Evolutionary conservation across 2,329 filamentous ascomycete species (phyloP).

Genomic region (Anthostomella pinea): DNA sequence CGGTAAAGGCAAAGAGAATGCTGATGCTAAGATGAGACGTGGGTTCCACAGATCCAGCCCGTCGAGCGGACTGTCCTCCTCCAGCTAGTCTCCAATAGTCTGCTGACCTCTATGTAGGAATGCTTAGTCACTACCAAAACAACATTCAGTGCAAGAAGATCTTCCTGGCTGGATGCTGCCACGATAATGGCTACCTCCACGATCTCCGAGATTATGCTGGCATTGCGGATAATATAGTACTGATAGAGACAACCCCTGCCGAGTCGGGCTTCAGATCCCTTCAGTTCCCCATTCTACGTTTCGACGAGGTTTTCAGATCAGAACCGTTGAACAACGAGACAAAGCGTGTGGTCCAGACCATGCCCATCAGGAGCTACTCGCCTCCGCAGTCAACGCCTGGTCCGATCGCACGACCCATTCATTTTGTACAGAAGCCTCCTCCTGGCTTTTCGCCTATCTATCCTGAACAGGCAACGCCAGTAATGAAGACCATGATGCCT

Average conservation of each 20-base stretch:
- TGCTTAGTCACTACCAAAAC: conserved; percentile 34
- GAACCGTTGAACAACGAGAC: conserved; percentile 31
- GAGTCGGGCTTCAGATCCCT: conserved; percentile 31
- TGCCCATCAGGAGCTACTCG: conserved; percentile 20
- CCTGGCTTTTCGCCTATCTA: conserved; percentile 10
- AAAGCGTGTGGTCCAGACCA: conserved; percentile 19
- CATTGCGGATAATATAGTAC: conserved; percentile 20
- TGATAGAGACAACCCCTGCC: conserved; percentile 33
- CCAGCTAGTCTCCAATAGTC: conserved; percentile 1
- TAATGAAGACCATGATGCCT: conserved; percentile 7
- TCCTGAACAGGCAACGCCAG: conserved; percentile 12
- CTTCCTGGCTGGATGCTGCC: conserved; percentile 33
- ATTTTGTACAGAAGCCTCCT: conserved; percentile 14
- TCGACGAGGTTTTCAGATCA: conserved; percentile 31
- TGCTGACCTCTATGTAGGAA: conserved; percentile 22
- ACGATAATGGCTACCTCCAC: conserved; percentile 35
- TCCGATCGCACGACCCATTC: conserved; percentile 24
- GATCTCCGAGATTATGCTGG: conserved; percentile 34
- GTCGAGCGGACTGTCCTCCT: neutral
- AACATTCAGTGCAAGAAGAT: conserved; percentile 34
- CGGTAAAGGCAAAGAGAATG: conserved; percentile 34
- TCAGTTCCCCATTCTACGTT: conserved; percentile 31
- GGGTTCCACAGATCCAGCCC: conserved; percentile 6
- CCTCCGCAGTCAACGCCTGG: conserved; percentile 18
- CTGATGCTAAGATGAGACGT: conserved; percentile 34